Conservation (phyloP, 768 basidiomycete species). For the Boletus speciosus region DNA sequence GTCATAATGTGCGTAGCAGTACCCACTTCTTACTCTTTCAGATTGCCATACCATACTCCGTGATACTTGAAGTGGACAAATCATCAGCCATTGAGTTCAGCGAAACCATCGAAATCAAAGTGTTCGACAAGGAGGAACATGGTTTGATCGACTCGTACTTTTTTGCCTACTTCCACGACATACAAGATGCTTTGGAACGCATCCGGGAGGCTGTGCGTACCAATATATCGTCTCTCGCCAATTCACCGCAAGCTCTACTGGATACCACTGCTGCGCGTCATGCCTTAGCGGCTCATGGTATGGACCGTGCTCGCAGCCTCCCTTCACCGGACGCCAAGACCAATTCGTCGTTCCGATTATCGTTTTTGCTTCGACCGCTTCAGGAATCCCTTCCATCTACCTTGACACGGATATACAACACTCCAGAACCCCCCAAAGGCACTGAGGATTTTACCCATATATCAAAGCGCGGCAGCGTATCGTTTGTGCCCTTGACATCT, state of each 20-base stretch:
- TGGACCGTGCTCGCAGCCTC: conserved; percentile 41
- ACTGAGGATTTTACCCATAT: conserved; percentile 73
- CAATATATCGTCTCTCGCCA: conserved; percentile 37
- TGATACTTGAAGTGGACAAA: conserved; percentile 84
- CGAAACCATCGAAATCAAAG: conserved; percentile 93
- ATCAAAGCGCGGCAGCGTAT: conserved; percentile 48
- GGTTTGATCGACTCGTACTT: conserved; percentile 85
- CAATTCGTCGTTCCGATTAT: conserved; percentile 56
- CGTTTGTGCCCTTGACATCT: conserved; percentile 60
- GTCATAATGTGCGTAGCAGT: conserved; percentile 2
- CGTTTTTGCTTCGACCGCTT: conserved; percentile 65
- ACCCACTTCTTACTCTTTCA: conserved; percentile 22
- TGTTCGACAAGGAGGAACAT: conserved; percentile 74
- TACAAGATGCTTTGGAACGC: conserved; percentile 70
- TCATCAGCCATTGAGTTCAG: conserved; percentile 92
- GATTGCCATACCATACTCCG: conserved; percentile 94
- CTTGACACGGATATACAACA: conserved; percentile 29
- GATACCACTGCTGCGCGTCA: conserved; percentile 56
- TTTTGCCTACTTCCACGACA: conserved; percentile 90
- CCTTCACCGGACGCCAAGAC: conserved; percentile 33
- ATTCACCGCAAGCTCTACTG: conserved; percentile 37
- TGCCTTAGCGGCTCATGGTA: conserved; percentile 19
- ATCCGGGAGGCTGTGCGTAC: conserved; percentile 74
- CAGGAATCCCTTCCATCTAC: conserved; percentile 49
- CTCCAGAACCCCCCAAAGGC: conserved; percentile 35